Evolutionary conservation across 208 protist species (phyloP), one percentile per base, ranked within the genome.

Genomic region (Acanthamoeba healyi): DNA sequence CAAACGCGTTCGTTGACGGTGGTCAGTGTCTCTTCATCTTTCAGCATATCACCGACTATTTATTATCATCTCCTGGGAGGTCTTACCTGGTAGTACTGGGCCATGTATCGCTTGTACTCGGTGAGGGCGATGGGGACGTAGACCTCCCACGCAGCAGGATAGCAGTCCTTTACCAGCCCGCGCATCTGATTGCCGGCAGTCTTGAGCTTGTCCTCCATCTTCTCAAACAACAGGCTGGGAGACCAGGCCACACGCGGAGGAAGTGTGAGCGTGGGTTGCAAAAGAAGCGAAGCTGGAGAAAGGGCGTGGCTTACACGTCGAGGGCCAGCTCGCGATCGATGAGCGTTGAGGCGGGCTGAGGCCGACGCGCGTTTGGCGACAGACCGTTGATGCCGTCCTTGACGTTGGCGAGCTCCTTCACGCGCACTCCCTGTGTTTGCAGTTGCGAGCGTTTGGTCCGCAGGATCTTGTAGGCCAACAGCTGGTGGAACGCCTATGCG

Each of bases 101-200:
- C n/a, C 32, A 93, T 6, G 46, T 81, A 93, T n/a, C 63, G 56
- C 51, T 93, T 93, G 88, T 93, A 93, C 65, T 93, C 88, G 42
- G 88, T 49, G 44, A 93, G 58, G 44, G 88, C 88, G 65, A 56
- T n/a, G 22, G 88, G 88, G 9, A 93, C 88, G 67, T 93, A 93
- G 46, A 93, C 88, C 63, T 93, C 88, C 67, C 40, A 81, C 49
- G n/a, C 67, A 0, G 40, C 19, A 4, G 88, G 88, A 44, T 93
- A 93, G 44, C 40, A 56, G 46, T 81, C 88, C 29, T 74, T 17
- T 9, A 74, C 63, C n/a, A 81, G 29, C 2, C 88, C 88, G 15
- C 88, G 56, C 51, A 93, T 56, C 42, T 93, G 88, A 44, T 93
- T 40, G 40, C 51, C 46, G 34, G 51, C 46, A 1, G 49, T 29